Percentiles rank a stretch among this genome's conserved stretches.
phyloP scores from a whole-genome alignment of 2,329 filamentous ascomycete species.

The Cladosporium sp. region DNA sequence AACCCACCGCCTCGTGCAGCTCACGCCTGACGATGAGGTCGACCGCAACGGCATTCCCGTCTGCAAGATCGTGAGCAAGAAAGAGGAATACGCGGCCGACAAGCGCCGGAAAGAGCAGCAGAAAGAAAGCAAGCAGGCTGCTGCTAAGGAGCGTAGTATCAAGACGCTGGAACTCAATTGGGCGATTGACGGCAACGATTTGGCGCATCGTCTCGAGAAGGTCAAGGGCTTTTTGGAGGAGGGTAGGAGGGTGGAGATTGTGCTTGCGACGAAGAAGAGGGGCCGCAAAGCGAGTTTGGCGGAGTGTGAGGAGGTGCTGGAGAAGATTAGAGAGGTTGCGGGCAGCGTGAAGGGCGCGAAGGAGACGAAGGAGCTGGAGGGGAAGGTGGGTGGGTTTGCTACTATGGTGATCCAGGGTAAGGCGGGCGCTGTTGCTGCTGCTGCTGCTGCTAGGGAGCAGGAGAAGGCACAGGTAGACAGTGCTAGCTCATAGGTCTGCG shows the following conservation, averaged over 20 bases:
- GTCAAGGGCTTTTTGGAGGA: slow-evolving; percentile 66
- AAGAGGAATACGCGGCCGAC: slow-evolving; percentile 45
- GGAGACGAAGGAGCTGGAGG: slow-evolving; percentile 46
- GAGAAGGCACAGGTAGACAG: neutral
- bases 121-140: slow-evolving; percentile 44
- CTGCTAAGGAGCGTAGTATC: slow-evolving; percentile 40
- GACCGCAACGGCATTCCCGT: slow-evolving; percentile 50
- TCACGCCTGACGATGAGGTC: slow-evolving; percentile 31
- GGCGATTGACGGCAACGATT: slow-evolving; percentile 73
- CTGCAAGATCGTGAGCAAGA: slow-evolving; percentile 66
- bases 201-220: slow-evolving; percentile 66
- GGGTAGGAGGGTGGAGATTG: slow-evolving; percentile 70
- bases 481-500: no score
- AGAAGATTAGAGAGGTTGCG: slow-evolving; percentile 44
- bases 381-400: slow-evolving; percentile 42
- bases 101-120: slow-evolving; percentile 38
- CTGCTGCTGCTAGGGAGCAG: neutral
- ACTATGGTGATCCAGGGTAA: slow-evolving; percentile 44
- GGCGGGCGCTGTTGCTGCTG: neutral
- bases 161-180: slow-evolving; percentile 91
- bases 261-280: slow-evolving; percentile 64
- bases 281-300: slow-evolving; percentile 57
- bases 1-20: slow-evolving; percentile 49
- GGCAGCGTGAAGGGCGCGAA: slow-evolving; percentile 40
- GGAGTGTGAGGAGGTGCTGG: slow-evolving; percentile 59